Evolutionary conservation across 2,329 filamentous ascomycete species (phyloP), one percentile per base, ranked within the genome.

Genomic region (Didymella lethalis): DNA sequence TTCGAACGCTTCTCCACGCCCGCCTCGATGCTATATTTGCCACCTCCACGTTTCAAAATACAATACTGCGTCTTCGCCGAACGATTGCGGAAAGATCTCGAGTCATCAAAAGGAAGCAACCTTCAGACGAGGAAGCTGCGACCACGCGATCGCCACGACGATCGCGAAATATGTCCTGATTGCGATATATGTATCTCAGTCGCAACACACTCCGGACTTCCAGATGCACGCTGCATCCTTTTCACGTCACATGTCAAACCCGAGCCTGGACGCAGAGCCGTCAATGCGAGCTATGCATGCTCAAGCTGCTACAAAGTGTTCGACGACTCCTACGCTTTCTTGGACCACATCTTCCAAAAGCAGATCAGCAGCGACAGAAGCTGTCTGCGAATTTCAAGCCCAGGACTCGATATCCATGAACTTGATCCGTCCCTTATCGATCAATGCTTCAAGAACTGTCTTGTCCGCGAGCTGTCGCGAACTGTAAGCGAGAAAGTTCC

Each of bases 291-390:
- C 7, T 76, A 72, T 44, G 73, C 74, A 0, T 76, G 74, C 54
- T 70, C 65, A 14, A 70, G 72, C 58, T 76, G 74, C 57, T 74
- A 76, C 65, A 76, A 76, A 51, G 69, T 62, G 1, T 75, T 75
- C 18, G 64, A 70, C 25, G 72, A 75, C 31, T 74, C 72, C 11
- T 76, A 75, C 55, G 72, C 69, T 16, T 76, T 75, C 57, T 65
- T 76, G 2, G 74, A 76, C 26, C 74, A 76, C 40, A 57, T 70
- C 3, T 75, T 74, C 49, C 74, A 75, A 55, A 74, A 71, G 51
- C 69, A 75, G 36, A 71, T 71, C 36, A 70, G 72, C 5, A 74
- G 70, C 44, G 72, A 74, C 8, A 49, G 64, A 8, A 75, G 71
- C 46, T 76, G 74, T 49, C 54, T 71, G 45, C 64, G 64, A 26